Evolutionary conservation across 176 grass and related monocot genomes (phyloP).

Genomic region (Carex parvula): DNA sequence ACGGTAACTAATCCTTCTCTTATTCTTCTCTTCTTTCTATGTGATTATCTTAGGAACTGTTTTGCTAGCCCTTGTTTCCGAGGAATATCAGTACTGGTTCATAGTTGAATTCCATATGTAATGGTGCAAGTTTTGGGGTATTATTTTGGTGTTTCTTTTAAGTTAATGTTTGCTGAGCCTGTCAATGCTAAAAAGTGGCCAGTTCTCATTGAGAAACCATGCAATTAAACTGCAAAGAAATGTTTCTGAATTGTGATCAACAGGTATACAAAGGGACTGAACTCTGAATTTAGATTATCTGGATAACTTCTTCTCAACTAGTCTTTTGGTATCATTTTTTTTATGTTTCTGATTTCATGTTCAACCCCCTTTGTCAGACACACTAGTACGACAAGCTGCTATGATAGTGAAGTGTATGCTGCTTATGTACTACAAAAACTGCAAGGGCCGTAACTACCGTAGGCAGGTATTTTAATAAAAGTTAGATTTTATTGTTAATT

Average conservation of each 20-base stretch:
- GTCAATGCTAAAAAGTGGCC: background rate
- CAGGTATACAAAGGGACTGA: background rate
- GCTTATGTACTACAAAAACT: slow-evolving; percentile 92
- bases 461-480: slow-evolving; percentile 58
- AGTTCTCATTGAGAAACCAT: background rate
- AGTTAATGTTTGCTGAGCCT: background rate
- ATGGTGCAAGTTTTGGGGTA: background rate
- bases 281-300: background rate
- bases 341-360: slow-evolving; percentile 8
- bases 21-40: slow-evolving; percentile 3
- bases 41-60: background rate
- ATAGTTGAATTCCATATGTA: background rate
- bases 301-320: background rate
- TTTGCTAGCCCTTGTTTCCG: background rate
- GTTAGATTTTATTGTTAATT: background rate
- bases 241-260: background rate
- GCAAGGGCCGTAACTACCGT: slow-evolving; percentile 76
- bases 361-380: slow-evolving; percentile 44
- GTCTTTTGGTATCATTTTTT: background rate
- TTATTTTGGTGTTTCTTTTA: background rate
- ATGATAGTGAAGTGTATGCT: slow-evolving; percentile 87
- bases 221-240: background rate
- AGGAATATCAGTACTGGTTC: background rate
- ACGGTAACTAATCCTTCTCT: slow-evolving; percentile 55
- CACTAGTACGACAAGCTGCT: slow-evolving; percentile 87